These are phyloP conservation scores for Cryptosporidium parvum DNA, from an alignment of 169 alveolate genomes.

Conservation along the genomic window DNA sequence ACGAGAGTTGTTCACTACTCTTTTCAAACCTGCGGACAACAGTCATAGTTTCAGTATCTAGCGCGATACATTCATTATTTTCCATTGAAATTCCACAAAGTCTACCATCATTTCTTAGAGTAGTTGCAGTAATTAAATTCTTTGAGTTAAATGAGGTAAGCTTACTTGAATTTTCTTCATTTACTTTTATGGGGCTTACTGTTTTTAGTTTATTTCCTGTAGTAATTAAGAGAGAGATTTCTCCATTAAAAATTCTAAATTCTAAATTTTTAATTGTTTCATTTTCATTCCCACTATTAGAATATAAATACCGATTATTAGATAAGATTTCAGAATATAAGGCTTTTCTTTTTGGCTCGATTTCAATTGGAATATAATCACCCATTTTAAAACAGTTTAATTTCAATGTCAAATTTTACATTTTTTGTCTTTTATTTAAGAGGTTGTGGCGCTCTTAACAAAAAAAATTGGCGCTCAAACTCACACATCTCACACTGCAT, in stretches of 20 bases:
- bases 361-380: slow-evolving; percentile 61
- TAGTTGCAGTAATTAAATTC: slow-evolving; percentile 5
- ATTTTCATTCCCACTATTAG: slow-evolving; percentile 54
- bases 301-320: slow-evolving; percentile 12
- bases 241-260: slow-evolving; percentile 10
- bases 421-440: slow-evolving; percentile 14
- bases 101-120: slow-evolving; percentile 65
- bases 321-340: background rate
- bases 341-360: slow-evolving; percentile 5
- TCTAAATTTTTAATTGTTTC: slow-evolving; percentile 24
- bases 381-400: slow-evolving; percentile 44
- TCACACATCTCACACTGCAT: slow-evolving; percentile 76
- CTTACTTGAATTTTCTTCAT: background rate
- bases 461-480: slow-evolving; percentile 27
- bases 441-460: slow-evolving; percentile 24
- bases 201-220: slow-evolving; percentile 21
- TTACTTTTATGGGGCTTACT: background rate
- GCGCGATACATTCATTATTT: slow-evolving; percentile 30
- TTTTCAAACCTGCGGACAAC: slow-evolving; percentile 37
- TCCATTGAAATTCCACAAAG: slow-evolving; percentile 33
- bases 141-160: slow-evolving; percentile 29
- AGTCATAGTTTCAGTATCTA: slow-evolving; percentile 22
- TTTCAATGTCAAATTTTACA: slow-evolving; percentile 26
- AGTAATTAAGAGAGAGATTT: slow-evolving; percentile 18
- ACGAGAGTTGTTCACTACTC: background rate